These are phyloP conservation scores for Holtermanniella nyarrowii DNA, from an alignment of 768 basidiomycete species.

Conservation along the genomic window DNA sequence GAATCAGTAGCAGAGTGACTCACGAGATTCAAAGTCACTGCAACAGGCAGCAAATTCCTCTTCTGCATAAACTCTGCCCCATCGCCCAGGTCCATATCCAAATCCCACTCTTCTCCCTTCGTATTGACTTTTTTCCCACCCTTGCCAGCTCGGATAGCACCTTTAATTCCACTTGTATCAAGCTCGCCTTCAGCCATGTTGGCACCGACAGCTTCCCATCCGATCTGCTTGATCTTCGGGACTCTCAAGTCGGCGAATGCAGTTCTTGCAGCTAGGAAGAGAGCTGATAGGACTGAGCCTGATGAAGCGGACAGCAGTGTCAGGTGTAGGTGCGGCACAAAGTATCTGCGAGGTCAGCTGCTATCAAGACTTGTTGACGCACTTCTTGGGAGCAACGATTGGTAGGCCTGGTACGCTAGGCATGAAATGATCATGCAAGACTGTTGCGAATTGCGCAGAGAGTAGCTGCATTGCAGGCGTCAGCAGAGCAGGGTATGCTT, in stretches of 20 bases:
- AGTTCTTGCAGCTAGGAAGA: conserved; percentile 31
- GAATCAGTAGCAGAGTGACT: conserved; percentile 3
- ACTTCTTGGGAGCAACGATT: conserved; percentile 32
- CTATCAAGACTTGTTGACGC: conserved; percentile 1
- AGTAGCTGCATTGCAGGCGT: conserved; percentile 9
- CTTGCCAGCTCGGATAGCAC: conserved; percentile 27
- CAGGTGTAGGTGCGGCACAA: conserved; percentile 34
- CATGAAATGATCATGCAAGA: conserved; percentile 33
- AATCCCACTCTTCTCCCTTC: conserved; percentile 37
- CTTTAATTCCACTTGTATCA: conserved; percentile 37
- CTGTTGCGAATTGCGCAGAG: conserved; percentile 18
- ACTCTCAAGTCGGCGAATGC: conserved; percentile 33
- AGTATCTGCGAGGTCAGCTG: conserved; percentile 24
- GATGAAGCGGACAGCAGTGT: conserved; percentile 29
- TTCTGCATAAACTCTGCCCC: conserved; percentile 16
- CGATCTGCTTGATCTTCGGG: conserved; percentile 32
- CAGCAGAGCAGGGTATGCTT: conserved; percentile 27
- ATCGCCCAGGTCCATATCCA: conserved; percentile 28
- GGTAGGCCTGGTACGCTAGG: conserved; percentile 32
- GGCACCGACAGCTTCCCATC: conserved; percentile 13
- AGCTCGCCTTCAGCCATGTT: conserved; percentile 8
- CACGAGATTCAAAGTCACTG: conserved; percentile 36
- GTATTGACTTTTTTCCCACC: conserved; percentile 7
- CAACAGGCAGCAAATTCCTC: conserved; percentile 27
- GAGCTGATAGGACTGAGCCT: conserved; percentile 20